phyloP scores from a whole-genome alignment of 169 alveolate genomes.

The Fabrea salina region DNA sequence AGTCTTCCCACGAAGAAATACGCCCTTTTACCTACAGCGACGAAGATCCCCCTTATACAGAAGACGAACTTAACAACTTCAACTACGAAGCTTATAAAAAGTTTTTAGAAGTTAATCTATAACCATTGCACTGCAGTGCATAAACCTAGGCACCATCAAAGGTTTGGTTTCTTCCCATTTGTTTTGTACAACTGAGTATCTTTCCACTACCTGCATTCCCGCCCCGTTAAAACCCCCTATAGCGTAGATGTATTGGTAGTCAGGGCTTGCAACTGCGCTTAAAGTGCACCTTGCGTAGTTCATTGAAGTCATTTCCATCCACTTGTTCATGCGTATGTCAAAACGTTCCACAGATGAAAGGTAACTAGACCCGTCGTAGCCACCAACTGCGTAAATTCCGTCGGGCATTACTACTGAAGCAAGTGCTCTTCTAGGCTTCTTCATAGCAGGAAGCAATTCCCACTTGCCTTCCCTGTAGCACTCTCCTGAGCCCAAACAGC shows the following conservation, averaged over 20 bases:
- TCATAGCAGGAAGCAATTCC: constrained; percentile 52
- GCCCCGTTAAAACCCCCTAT: constrained; percentile 76
- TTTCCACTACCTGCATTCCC: constrained; percentile 61
- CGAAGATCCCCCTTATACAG: too few species aligned
- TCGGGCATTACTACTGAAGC: constrained; percentile 71
- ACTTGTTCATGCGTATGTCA: constrained; percentile 48
- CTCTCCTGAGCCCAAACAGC: constrained; percentile 49
- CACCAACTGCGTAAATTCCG: constrained; percentile 81
- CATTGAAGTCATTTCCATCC: constrained; percentile 63
- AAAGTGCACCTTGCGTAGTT: constrained; percentile 67
- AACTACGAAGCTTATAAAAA: too few species aligned
- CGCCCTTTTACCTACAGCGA: too few species aligned
- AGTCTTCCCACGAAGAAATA: too few species aligned
- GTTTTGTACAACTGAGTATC: constrained; percentile 45
- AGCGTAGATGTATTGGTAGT: constrained; percentile 69
- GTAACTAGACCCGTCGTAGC: constrained; percentile 68
- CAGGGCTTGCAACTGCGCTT: constrained; percentile 58
- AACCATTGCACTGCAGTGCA: constrained; percentile 25
- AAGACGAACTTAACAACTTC: too few species aligned
- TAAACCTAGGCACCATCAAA: constrained; percentile 30
- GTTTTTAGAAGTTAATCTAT: constrained; percentile 19
- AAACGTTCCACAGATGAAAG: constrained; percentile 58
- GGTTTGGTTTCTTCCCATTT: constrained; percentile 31
- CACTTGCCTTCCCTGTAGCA: constrained; percentile 52
- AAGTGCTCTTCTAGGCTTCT: constrained; percentile 68